Base-by-base conservation (phyloP, 176 grass and related monocot species). In the Otatea glauca region DNA sequence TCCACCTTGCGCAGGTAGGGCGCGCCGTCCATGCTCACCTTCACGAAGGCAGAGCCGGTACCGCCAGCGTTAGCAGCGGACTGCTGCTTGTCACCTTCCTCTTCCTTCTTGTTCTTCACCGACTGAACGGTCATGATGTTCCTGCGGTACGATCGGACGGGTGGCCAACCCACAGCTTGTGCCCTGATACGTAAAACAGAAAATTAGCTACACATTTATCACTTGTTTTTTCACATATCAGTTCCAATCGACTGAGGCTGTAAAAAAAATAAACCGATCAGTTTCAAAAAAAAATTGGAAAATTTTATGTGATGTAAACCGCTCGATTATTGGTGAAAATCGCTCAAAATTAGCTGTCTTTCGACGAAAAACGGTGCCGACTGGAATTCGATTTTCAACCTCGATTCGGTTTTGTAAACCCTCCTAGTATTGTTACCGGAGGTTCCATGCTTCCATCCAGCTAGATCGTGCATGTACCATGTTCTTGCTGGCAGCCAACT, bases 1-100 rank as follows among this genome's bases (percentile, higher is more conserved):
- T 99, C 93, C 78, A 98, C 92, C 82, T 98, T 98, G 77, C 96
- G 89, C 60, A 98, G 88, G 83, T 98, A 98, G 0, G 96, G 96
- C 1, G 96, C 93, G 0, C 93, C 96, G 42, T 98, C 96, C 96
- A 98, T 98, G 96, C 96, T 98, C 42, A 95, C 96, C 86, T 98
- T 98, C 43, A 98, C 91, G 51, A 95, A 93, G 8, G 87, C 80
- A 1, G 91, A 90, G 65, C 81, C 37, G 32, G 72, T 80, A 44
- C 42, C 45, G 45, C 71, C 58, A 0, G 44, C 58, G 29, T 45
- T 67, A 38, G 77, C 72, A 45, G 77, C 16, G 15, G 59, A 14
- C 78, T 88, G 86, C 72, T 86, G 86, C 77, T 86, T 88, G 56
- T 81, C 72, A 6, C 88, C 80, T 35, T 95, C 91, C 38, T 88